Conservation (phyloP, 2,329 filamentous ascomycete species). For the Hypomyces perniciosus region DNA sequence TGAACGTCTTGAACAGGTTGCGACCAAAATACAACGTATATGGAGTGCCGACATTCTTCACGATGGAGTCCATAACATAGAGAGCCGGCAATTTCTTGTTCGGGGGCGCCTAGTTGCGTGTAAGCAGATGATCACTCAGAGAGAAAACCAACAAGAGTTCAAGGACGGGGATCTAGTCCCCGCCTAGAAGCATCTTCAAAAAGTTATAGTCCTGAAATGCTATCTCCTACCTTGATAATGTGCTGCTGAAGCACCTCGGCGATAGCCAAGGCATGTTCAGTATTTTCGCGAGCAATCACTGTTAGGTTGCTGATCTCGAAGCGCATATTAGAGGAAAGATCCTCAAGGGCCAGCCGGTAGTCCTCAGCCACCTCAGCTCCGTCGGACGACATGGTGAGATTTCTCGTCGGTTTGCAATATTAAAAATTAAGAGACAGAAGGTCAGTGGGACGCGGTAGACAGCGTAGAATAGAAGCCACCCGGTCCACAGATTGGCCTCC, state of each 20-base stretch:
- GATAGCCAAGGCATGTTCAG: conserved; percentile 89
- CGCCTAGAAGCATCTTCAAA: background rate
- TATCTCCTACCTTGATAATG: conserved; percentile 79
- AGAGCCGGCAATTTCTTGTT: conserved; percentile 89
- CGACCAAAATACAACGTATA: conserved; percentile 94
- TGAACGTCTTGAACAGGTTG: conserved; percentile 89
- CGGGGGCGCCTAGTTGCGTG: conserved; percentile 64
- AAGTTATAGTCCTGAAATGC: background rate
- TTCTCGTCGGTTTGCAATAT: conserved; percentile 6
- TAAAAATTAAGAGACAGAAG: background rate
- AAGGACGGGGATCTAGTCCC: background rate
- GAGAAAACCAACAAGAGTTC: background rate
- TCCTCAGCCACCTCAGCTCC: conserved; percentile 88
- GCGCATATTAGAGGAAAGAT: conserved; percentile 83
- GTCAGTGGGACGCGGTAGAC: background rate
- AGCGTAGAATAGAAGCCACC: background rate
- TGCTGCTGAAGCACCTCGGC: conserved; percentile 86
- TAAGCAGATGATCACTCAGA: conserved; percentile 30
- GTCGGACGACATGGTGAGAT: conserved; percentile 42
- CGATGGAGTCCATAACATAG: conserved; percentile 95
- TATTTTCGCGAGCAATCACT: conserved; percentile 95
- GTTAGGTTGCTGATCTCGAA: conserved; percentile 97
- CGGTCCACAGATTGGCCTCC: background rate
- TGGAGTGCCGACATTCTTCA: conserved; percentile 96
- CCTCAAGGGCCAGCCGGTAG: conserved; percentile 88